These are phyloP conservation scores for Maudiozyma pseudohumilis DNA, from an alignment of 805 yeast genomes.

Conservation along the genomic window DNA sequence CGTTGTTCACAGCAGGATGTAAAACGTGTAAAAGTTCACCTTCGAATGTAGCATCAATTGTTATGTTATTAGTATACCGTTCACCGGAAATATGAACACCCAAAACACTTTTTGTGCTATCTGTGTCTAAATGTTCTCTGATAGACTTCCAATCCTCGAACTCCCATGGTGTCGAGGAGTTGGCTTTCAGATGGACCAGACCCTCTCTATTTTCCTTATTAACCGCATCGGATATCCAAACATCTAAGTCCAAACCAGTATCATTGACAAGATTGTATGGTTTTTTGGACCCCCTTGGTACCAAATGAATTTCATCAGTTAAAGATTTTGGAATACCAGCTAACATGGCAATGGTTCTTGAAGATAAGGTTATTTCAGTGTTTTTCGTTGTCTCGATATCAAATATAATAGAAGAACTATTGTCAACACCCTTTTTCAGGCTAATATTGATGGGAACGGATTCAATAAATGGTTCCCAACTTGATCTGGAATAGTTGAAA, in stretches of 20 bases:
- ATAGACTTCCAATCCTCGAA: constrained; percentile 89
- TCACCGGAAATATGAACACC: constrained; percentile 54
- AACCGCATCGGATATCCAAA: constrained; percentile 60
- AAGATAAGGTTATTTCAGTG: constrained; percentile 73
- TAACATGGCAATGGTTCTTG: constrained; percentile 68
- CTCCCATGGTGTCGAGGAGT: constrained; percentile 63
- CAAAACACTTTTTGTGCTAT: constrained; percentile 48
- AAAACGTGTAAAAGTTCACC: constrained; percentile 72
- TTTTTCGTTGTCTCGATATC: constrained; percentile 67
- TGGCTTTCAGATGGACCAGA: constrained; percentile 35
- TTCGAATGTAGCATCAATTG: constrained; percentile 63
- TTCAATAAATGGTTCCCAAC: constrained; percentile 93
- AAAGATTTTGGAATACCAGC: constrained; percentile 57
- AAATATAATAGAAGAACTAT: constrained; percentile 42
- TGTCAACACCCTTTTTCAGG: constrained; percentile 40
- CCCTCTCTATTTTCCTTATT: constrained; percentile 16
- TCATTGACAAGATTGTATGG: constrained; percentile 77
- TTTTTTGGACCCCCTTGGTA: constrained; percentile 65
- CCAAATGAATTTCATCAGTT: constrained; percentile 42
- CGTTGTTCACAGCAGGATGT: constrained; percentile 47
- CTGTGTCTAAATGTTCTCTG: constrained; percentile 68
- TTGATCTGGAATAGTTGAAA: constrained; percentile 78
- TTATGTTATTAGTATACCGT: constrained; percentile 41
- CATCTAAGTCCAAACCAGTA: constrained; percentile 71
- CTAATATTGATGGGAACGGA: constrained; percentile 75